Percentiles rank a stretch among this genome's conserved stretches.
Evolutionary conservation across 2,329 filamentous ascomycete genomes (phyloP).

Genomic region (Phaeosphaeriaceae sp.): DNA sequence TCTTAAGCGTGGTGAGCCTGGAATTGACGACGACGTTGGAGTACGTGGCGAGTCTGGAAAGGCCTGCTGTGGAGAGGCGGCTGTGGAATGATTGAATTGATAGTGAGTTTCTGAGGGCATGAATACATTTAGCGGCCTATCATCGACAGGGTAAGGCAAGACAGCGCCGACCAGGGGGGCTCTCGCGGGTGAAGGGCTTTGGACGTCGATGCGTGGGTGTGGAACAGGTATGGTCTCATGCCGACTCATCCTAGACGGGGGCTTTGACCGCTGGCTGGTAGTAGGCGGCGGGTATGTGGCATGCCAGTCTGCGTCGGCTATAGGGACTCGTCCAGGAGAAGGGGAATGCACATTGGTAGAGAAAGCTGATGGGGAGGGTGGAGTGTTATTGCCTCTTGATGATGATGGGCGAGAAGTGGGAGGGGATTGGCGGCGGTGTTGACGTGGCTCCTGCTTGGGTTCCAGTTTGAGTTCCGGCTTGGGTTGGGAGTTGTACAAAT

Average conservation of each 20-base stretch:
- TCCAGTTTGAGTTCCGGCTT: conserved; percentile 28
- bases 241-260: conserved; percentile 33
- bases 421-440: conserved; percentile 31
- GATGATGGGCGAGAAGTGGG: conserved; percentile 37
- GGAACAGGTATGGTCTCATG: conserved; percentile 40
- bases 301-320: conserved; percentile 39
- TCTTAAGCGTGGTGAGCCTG: conserved; percentile 30
- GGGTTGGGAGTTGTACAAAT: conserved; percentile 27
- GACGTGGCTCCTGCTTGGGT: conserved; percentile 36
- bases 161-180: conserved; percentile 26
- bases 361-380: conserved; percentile 35
- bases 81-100: conserved; percentile 44
- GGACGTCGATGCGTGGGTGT: conserved; percentile 40
- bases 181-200: conserved; percentile 41
- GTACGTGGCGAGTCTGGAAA: conserved; percentile 32
- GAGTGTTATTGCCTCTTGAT: conserved; percentile 32
- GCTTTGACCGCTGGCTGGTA: conserved; percentile 31
- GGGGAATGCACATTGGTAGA: conserved; percentile 23
- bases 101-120: conserved; percentile 54
- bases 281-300: conserved; percentile 37
- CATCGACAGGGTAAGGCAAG: conserved; percentile 56
- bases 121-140: conserved; percentile 40
- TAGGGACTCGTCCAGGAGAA: conserved; percentile 25
- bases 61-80: conserved; percentile 25
- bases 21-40: conserved; percentile 24